Conservation (phyloP, 345 rosid species). For the Garcia nutans region DNA sequence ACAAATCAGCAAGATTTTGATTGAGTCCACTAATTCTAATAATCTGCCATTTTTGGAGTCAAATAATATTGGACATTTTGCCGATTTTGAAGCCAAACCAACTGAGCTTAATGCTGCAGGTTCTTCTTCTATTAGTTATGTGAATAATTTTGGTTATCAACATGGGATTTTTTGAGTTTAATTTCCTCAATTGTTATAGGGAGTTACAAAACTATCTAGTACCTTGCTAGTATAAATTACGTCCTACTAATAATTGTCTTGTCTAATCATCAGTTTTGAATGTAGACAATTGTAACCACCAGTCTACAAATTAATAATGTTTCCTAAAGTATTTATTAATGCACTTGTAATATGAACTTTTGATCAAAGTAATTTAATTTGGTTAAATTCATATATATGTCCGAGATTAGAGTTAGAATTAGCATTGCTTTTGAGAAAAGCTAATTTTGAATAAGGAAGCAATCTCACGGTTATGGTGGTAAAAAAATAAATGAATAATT, state of each 20-base stretch:
- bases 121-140: not conserved
- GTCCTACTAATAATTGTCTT: not conserved
- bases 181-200: not conserved
- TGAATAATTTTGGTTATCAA: slow-evolving; percentile 13
- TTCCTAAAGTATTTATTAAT: too few relatives aligned
- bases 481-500: too few relatives aligned
- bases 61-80: not conserved
- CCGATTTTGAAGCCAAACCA: slow-evolving; percentile 16
- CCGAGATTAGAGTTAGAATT: too few relatives aligned
- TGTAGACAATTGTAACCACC: not conserved
- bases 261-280: not conserved
- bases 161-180: slow-evolving; percentile 18
- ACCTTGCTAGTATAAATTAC: slow-evolving; percentile 9
- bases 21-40: slow-evolving; percentile 13
- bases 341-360: too few relatives aligned
- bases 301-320: too few relatives aligned
- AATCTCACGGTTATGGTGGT: too few relatives aligned
- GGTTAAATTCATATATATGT: too few relatives aligned
- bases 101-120: not conserved
- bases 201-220: slow-evolving; percentile 12
- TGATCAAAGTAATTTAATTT: not conserved
- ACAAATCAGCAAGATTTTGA: slow-evolving; percentile 6
- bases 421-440: too few relatives aligned
- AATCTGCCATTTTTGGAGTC: slow-evolving; percentile 7
- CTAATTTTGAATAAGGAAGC: too few relatives aligned